These are phyloP conservation scores for Xylaria polymorpha DNA, from an alignment of 2,329 filamentous ascomycete genomes.

Conservation along the genomic window DNA sequence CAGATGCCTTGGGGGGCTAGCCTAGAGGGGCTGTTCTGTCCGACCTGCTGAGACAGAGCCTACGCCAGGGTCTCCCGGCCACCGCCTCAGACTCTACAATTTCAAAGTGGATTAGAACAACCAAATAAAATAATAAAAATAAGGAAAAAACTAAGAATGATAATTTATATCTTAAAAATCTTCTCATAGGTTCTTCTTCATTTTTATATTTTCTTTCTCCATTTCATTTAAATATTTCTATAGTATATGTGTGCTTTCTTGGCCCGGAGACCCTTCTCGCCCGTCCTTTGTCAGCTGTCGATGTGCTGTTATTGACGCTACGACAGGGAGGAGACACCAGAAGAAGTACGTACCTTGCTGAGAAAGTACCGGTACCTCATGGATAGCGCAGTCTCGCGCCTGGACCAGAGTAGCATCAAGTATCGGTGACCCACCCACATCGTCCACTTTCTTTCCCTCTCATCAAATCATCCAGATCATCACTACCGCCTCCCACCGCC, in stretches of 20 bases:
- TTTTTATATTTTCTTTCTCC: too few relatives aligned
- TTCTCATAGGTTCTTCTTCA: too few relatives aligned
- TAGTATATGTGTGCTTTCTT: too few relatives aligned
- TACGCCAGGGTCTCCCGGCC: too few relatives aligned
- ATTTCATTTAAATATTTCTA: too few relatives aligned
- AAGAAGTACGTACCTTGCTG: background rate
- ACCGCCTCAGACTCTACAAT: too few relatives aligned
- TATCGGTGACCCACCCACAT: constrained; percentile 33
- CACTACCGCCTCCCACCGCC: constrained; percentile 31
- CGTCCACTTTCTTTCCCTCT: constrained; percentile 31
- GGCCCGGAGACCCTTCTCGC: too few relatives aligned
- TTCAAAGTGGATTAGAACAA: too few relatives aligned
- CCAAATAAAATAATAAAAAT: too few relatives aligned
- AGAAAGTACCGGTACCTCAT: constrained; percentile 17
- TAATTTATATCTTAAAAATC: too few relatives aligned
- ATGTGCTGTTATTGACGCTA: constrained; percentile 14
- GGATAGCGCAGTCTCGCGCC: background rate
- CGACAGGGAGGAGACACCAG: constrained; percentile 13
- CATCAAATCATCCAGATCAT: constrained; percentile 38
- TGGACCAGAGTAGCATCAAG: background rate
- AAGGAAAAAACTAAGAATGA: too few relatives aligned
- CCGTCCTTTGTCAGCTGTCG: constrained; percentile 20
- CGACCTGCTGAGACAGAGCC: background rate
- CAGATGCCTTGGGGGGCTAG: constrained; percentile 11
- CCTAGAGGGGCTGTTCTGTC: constrained; percentile 8